Percentiles rank a stretch among this genome's conserved stretches.
phyloP scores from a whole-genome alignment of 768 basidiomycete genomes.

The Pulveroboletus frians region DNA sequence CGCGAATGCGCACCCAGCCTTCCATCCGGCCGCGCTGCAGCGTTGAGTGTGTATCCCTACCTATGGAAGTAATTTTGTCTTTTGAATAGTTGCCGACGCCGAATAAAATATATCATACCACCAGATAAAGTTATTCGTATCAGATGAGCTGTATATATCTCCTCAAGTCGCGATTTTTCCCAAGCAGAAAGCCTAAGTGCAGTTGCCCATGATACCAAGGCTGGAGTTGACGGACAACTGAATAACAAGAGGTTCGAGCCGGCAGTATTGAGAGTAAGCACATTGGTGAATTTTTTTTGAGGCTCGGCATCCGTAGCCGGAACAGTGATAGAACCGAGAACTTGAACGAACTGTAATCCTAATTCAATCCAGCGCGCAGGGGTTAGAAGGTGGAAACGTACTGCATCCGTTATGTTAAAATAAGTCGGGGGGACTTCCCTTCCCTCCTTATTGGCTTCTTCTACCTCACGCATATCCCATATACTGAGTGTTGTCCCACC shows the following conservation, averaged over 20 bases:
- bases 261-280: conserved; percentile 90
- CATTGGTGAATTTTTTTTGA: conserved; percentile 60
- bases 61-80: conserved; percentile 19
- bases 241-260: conserved; percentile 88
- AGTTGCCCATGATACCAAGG: conserved; percentile 84
- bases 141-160: conserved; percentile 95
- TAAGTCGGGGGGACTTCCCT: conserved; percentile 83
- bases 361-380: conserved; percentile 3
- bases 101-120: conserved; percentile 27
- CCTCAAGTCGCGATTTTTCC: conserved; percentile 93
- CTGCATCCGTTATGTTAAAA: conserved; percentile 84
- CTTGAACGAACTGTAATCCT: conserved; percentile 62
- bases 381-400: conserved; percentile 37
- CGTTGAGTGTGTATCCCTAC: conserved; percentile 53
- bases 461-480: conserved; percentile 88
- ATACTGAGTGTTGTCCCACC: conserved; percentile 85
- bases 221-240: conserved; percentile 68
- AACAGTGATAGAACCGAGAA: conserved; percentile 67
- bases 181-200: conserved; percentile 86
- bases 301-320: conserved; percentile 49
- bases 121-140: conserved; percentile 69
- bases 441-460: conserved; percentile 75
- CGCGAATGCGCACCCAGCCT: conserved; percentile 84
- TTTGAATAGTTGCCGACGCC: conserved; percentile 25
- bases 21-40: conserved; percentile 74